A percentile compares a stretch with the other conserved stretches of the same genome.
These are phyloP conservation scores for Coemansia sp. DNA, from an alignment of 192 early-diverging fungal genomes.

Conservation along the genomic window DNA sequence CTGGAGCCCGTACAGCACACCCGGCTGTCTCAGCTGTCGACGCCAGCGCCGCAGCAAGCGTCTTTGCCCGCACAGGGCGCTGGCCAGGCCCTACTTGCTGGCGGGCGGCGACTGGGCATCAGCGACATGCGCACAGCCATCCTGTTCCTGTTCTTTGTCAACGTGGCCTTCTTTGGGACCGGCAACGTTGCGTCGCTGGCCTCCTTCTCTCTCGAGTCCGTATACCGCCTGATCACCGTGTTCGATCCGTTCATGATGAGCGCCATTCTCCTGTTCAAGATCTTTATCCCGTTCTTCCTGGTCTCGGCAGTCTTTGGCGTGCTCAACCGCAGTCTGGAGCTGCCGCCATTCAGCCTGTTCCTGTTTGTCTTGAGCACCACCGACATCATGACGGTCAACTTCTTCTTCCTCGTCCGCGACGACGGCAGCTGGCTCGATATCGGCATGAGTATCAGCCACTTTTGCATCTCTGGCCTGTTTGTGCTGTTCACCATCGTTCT, in stretches of 20 bases:
- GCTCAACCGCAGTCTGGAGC: slow-evolving; percentile 63
- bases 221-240: slow-evolving; percentile 84
- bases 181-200: slow-evolving; percentile 87
- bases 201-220: slow-evolving; percentile 80
- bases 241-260: slow-evolving; percentile 91
- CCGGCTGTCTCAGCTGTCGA: slow-evolving; percentile 24
- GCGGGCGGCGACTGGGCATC: slow-evolving; percentile 42
- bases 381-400: slow-evolving; percentile 93
- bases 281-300: slow-evolving; percentile 92
- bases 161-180: slow-evolving; percentile 94
- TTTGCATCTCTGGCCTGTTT: slow-evolving; percentile 88
- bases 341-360: slow-evolving; percentile 85
- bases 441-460: slow-evolving; percentile 93
- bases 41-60: neutral
- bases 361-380: slow-evolving; percentile 79
- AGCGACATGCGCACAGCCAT: slow-evolving; percentile 58
- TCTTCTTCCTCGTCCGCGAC: slow-evolving; percentile 91
- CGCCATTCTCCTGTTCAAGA: slow-evolving; percentile 76
- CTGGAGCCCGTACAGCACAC: slow-evolving; percentile 23
- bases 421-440: slow-evolving; percentile 95
- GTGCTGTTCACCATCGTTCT: slow-evolving; percentile 86
- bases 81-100: too few relatives aligned
- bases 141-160: slow-evolving; percentile 85
- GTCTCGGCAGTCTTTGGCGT: slow-evolving; percentile 79
- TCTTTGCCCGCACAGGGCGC: too few relatives aligned